These are phyloP conservation scores for Inonotus obliquus DNA, from an alignment of 1,284 basidiomycete species.

Conservation along the genomic window DNA sequence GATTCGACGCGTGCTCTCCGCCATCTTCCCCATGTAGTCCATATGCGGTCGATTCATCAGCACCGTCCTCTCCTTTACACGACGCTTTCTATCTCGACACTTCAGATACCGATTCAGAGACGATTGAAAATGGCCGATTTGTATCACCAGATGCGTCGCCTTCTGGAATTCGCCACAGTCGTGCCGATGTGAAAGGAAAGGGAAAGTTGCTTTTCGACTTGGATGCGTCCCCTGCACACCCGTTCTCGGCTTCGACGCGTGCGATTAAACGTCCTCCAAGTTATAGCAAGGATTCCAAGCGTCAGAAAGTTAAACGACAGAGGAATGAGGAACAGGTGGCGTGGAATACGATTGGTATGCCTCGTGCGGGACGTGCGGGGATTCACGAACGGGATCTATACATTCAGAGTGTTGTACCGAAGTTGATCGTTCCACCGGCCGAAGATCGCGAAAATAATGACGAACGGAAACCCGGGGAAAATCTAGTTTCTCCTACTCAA, in stretches of 20 bases:
- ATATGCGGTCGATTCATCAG: constrained; percentile 15
- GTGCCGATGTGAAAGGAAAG: not conserved
- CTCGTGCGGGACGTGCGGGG: not conserved
- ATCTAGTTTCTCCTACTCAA: not conserved
- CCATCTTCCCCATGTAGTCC: constrained; percentile 13
- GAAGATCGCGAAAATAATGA: not conserved
- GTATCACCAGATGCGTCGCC: not conserved
- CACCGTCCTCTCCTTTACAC: constrained; percentile 12
- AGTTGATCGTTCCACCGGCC: not conserved
- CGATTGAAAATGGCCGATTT: not conserved
- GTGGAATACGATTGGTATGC: not conserved
- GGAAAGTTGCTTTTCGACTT: not conserved
- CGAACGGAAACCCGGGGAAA: not conserved
- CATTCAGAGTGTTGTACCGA: not conserved
- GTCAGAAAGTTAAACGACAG: constrained; percentile 10
- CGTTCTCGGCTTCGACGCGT: constrained; percentile 24
- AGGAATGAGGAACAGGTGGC: not conserved
- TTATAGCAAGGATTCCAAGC: constrained; percentile 20
- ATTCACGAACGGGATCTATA: not conserved
- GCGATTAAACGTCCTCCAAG: constrained; percentile 20
- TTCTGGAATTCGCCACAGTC: not conserved
- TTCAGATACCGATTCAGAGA: not conserved
- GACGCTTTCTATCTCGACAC: not conserved
- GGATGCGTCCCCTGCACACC: constrained; percentile 18
- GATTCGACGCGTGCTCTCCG: constrained; percentile 6